Percentiles rank a stretch among this genome's conserved stretches.
phyloP scores from a whole-genome alignment of 495 filamentous ascomycete species.

The Cudoniella acicularis region DNA sequence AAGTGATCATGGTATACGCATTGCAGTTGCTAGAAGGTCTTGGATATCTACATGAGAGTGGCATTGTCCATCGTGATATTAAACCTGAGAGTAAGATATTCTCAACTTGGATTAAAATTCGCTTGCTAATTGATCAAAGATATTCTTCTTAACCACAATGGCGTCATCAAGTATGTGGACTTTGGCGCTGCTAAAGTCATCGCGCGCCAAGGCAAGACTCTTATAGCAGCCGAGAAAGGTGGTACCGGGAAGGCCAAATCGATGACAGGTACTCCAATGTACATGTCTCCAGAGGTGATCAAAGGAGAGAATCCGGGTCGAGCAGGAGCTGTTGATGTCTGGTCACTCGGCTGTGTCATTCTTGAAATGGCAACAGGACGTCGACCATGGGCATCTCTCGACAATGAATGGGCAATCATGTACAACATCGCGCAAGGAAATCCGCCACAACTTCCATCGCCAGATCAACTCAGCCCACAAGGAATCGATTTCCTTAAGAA shows the following conservation, averaged over 20 bases:
- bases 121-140: slow-evolving; percentile 43
- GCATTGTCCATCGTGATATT: slow-evolving; percentile 94
- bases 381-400: slow-evolving; percentile 92
- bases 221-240: slow-evolving; percentile 57
- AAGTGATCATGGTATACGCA: slow-evolving; percentile 96
- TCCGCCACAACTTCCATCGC: slow-evolving; percentile 73
- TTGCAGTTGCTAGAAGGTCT: slow-evolving; percentile 94
- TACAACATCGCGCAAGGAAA: slow-evolving; percentile 99
- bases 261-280: slow-evolving; percentile 98
- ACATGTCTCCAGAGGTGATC: slow-evolving; percentile 99
- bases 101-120: slow-evolving; percentile 6
- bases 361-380: slow-evolving; percentile 96
- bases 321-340: slow-evolving; percentile 88
- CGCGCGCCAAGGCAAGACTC: slow-evolving; percentile 85
- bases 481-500: slow-evolving; percentile 86
- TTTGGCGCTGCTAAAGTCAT: slow-evolving; percentile 98
- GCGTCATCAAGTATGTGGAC: slow-evolving; percentile 98
- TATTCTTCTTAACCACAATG: slow-evolving; percentile 94
- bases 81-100: slow-evolving; percentile 89
- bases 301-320: slow-evolving; percentile 74
- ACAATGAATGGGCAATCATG: slow-evolving; percentile 99
- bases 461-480: slow-evolving; percentile 76
- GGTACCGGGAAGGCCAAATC: slow-evolving; percentile 67
- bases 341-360: slow-evolving; percentile 95
- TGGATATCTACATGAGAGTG: slow-evolving; percentile 86